Percentiles rank a stretch among this genome's conserved stretches.
These are phyloP conservation scores for Xylaria nigripes DNA, from an alignment of 495 filamentous ascomycete genomes.

Conservation along the genomic window DNA sequence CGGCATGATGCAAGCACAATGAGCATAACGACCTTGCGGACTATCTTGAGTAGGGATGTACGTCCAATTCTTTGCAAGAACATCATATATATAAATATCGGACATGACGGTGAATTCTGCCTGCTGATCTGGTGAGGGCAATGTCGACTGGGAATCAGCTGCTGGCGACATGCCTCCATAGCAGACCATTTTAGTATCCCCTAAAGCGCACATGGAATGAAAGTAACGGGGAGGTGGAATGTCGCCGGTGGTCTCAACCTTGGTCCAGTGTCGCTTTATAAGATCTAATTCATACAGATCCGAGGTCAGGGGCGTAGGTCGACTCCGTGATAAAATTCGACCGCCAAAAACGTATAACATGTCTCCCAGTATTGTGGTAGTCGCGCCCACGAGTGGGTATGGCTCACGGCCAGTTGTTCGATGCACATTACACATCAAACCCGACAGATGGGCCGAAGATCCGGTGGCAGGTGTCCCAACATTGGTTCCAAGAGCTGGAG, in stretches of 20 bases:
- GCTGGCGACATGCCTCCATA: constrained; percentile 97
- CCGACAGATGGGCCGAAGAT: constrained; percentile 59
- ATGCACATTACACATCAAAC: constrained; percentile 89
- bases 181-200: constrained; percentile 92
- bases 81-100: constrained; percentile 94
- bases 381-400: constrained; percentile 83
- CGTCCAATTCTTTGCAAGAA: constrained; percentile 76
- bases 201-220: constrained; percentile 86
- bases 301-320: constrained; percentile 69
- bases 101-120: constrained; percentile 95
- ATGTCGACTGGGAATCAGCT: constrained; percentile 36
- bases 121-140: constrained; percentile 55
- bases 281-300: constrained; percentile 92
- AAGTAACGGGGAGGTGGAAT: constrained; percentile 90
- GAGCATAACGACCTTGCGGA: constrained; percentile 91
- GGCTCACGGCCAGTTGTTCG: constrained; percentile 85
- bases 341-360: constrained; percentile 96
- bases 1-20: constrained; percentile 88
- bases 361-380: constrained; percentile 88
- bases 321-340: constrained; percentile 70
- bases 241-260: constrained; percentile 74
- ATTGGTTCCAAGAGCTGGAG: constrained; percentile 42
- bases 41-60: constrained; percentile 70
- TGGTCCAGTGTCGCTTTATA: constrained; percentile 84
- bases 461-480: constrained; percentile 36